Conservation (phyloP, 202 grass and related monocot species). For the Dendrocalamus latiflorus region DNA sequence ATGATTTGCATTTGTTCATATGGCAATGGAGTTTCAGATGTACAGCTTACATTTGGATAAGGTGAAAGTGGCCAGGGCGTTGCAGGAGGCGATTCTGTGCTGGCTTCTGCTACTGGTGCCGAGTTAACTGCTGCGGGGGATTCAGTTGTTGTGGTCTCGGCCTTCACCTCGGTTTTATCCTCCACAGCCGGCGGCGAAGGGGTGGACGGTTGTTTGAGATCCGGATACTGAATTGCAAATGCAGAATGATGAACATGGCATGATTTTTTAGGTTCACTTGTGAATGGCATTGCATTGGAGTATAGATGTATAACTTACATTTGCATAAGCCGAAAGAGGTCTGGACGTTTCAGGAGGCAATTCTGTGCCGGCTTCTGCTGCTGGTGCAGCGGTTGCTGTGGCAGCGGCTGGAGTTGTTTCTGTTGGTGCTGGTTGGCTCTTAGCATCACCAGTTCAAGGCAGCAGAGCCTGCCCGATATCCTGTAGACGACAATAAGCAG, state of each 20-base stretch:
- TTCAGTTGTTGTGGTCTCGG: slow-evolving; percentile 34
- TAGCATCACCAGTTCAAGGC: slow-evolving; percentile 41
- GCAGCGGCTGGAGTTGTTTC: slow-evolving; percentile 22
- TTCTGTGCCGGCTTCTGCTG: slow-evolving; percentile 38
- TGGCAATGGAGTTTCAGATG: background rate
- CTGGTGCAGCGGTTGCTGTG: slow-evolving; percentile 26
- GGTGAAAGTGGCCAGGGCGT: slow-evolving; percentile 63
- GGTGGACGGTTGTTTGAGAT: slow-evolving; percentile 83
- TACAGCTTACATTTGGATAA: slow-evolving; percentile 61
- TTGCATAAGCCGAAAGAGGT: slow-evolving; percentile 72
- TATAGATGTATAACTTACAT: slow-evolving; percentile 43
- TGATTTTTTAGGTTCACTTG: background rate
- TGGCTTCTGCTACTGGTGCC: slow-evolving; percentile 36
- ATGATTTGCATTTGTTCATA: background rate
- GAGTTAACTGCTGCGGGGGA: slow-evolving; percentile 35
- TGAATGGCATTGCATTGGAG: background rate
- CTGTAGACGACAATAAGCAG: slow-evolving; percentile 25
- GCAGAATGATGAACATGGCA: background rate
- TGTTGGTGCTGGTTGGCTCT: slow-evolving; percentile 53
- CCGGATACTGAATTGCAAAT: slow-evolving; percentile 62
- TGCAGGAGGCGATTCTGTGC: slow-evolving; percentile 32
- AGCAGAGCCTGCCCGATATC: slow-evolving; percentile 89
- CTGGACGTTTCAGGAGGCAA: slow-evolving; percentile 32
- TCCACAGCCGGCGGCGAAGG: slow-evolving; percentile 47
- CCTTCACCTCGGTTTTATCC: slow-evolving; percentile 32